These are phyloP conservation scores for Meyerozyma smithsonii DNA, from an alignment of 1,139 yeast genomes.

Conservation along the genomic window DNA sequence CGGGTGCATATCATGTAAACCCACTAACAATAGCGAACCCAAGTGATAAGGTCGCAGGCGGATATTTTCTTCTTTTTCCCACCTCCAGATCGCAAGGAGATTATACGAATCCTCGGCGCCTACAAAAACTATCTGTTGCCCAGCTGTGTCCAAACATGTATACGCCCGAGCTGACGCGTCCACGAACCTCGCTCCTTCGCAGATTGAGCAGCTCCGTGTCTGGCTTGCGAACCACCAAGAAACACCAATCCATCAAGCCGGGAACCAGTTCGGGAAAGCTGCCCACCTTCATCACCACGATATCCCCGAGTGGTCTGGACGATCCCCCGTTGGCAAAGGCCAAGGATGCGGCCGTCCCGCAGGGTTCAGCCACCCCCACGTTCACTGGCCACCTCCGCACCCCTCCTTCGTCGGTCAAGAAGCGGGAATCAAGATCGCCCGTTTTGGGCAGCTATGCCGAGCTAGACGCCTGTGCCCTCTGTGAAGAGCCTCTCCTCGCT, in stretches of 20 bases:
- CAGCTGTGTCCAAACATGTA: background rate
- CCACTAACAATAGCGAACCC: background rate
- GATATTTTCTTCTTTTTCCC: background rate
- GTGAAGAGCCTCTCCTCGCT: slow-evolving; percentile 19
- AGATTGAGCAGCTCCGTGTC: slow-evolving; percentile 1
- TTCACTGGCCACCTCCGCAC: slow-evolving; percentile 1
- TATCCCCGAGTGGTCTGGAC: background rate
- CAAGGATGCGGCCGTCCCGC: slow-evolving; percentile 5
- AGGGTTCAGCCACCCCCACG: background rate
- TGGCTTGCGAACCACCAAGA: background rate
- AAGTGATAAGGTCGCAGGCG: background rate
- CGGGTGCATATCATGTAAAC: background rate
- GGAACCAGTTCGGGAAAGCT: background rate
- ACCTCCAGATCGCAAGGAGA: background rate
- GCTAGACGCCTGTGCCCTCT: slow-evolving; percentile 20
- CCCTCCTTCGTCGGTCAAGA: slow-evolving; percentile 2
- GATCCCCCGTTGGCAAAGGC: slow-evolving; percentile 2
- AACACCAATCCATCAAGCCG: background rate
- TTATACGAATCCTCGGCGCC: background rate
- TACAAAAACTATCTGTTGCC: background rate
- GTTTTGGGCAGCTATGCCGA: background rate
- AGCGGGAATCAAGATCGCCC: slow-evolving; percentile 4
- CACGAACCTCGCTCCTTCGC: background rate
- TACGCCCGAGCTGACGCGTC: background rate
- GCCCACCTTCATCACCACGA: slow-evolving; percentile 1